Conservation (phyloP, 108 stramenopile species). For the Schizochytrium sp. region DNA sequence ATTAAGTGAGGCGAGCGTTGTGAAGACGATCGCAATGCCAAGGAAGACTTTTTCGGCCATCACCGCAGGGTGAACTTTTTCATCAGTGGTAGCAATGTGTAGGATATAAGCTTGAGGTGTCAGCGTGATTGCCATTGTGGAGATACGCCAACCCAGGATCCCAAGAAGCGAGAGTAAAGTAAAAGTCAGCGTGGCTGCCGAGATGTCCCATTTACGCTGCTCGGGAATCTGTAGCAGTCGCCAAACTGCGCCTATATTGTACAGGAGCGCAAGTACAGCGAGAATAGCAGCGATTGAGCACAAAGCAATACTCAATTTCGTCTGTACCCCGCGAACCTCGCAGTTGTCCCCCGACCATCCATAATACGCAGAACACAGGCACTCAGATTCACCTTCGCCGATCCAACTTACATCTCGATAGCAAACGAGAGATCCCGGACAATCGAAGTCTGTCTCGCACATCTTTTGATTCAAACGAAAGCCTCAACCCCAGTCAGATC, state of each 20-base stretch:
- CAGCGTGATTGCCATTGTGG: not conserved
- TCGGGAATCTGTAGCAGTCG: conserved; percentile 20
- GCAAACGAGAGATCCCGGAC: not conserved
- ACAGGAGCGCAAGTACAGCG: not conserved
- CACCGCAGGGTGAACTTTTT: not conserved
- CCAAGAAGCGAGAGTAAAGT: not conserved
- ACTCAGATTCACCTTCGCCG: not conserved
- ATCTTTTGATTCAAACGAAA: too few species aligned
- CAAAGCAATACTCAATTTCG: not conserved
- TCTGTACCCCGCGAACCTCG: not conserved
- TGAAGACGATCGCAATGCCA: conserved; percentile 2
- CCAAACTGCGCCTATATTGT: not conserved
- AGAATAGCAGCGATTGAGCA: not conserved
- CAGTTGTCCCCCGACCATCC: conserved; percentile 54
- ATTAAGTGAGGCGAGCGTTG: conserved; percentile 48
- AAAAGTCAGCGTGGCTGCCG: not conserved
- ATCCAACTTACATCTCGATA: conserved; percentile 21
- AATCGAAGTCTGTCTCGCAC: conserved; percentile 54
- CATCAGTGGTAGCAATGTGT: not conserved
- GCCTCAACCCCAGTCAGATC: too few species aligned
- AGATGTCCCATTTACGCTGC: not conserved
- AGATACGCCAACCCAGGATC: not conserved
- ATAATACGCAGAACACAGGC: not conserved
- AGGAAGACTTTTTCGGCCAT: conserved; percentile 19
- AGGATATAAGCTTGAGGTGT: not conserved